Percentiles rank a stretch among this genome's conserved stretches.
Conservation (phyloP, 768 basidiomycete species). For the Calocybe indica region DNA sequence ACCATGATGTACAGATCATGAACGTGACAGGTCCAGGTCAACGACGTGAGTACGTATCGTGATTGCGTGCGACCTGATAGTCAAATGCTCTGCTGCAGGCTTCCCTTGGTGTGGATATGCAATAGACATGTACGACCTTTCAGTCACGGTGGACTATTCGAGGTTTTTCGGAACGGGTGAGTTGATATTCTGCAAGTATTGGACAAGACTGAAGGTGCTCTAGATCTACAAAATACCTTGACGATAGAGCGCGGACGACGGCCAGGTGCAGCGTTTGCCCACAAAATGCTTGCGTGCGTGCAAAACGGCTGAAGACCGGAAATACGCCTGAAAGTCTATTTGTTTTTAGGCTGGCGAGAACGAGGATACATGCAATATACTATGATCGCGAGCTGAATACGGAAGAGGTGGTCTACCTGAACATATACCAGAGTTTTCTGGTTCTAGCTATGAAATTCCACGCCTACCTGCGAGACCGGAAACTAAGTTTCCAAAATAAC, state of each 20-base stretch:
- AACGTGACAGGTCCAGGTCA: slow-evolving; percentile 46
- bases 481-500: no score
- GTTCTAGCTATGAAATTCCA: slow-evolving; percentile 85
- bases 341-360: slow-evolving; percentile 53
- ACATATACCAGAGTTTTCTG: slow-evolving; percentile 84
- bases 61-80: not conserved
- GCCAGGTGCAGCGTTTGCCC: slow-evolving; percentile 58
- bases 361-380: slow-evolving; percentile 76
- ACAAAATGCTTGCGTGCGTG: slow-evolving; percentile 72
- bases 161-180: slow-evolving; percentile 59
- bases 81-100: slow-evolving; percentile 29
- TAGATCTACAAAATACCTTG: slow-evolving; percentile 56
- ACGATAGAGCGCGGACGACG: slow-evolving; percentile 62
- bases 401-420: slow-evolving; percentile 55
- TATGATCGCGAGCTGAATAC: slow-evolving; percentile 70
- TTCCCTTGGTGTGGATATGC: slow-evolving; percentile 94
- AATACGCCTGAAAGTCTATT: not conserved
- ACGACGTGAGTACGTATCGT: slow-evolving; percentile 24
- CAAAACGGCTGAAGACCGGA: not conserved
- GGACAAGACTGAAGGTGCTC: no score
- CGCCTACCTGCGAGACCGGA: slow-evolving; percentile 65
- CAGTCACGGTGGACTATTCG: slow-evolving; percentile 73
- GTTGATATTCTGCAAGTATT: slow-evolving; percentile 10
- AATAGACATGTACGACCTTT: slow-evolving; percentile 72
- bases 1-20: slow-evolving; percentile 45